Percentiles rank a stretch among this genome's conserved stretches.
phyloP scores from a whole-genome alignment of 2,329 filamentous ascomycete species.

The Cladosporium sp. region DNA sequence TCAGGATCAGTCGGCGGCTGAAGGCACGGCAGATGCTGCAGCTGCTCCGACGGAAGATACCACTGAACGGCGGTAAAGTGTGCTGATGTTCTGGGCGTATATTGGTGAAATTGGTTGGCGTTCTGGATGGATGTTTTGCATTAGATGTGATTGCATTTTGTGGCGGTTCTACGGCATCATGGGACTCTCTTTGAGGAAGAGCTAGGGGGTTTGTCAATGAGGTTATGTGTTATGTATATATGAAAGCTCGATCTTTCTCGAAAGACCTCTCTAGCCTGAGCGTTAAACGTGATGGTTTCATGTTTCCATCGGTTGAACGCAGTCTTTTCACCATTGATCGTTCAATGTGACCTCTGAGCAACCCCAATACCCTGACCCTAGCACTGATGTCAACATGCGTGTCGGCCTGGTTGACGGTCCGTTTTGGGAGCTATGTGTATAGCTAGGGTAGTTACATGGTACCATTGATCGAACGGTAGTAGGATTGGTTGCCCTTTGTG shows the following conservation, averaged over 20 bases:
- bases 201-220: not conserved
- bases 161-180: not conserved
- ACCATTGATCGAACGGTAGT: too few species aligned
- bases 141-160: not conserved
- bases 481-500: not conserved
- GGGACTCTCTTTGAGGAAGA: not conserved
- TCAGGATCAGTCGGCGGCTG: constrained; percentile 28
- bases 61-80: not conserved
- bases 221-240: constrained; percentile 5
- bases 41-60: not conserved
- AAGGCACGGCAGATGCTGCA: not conserved
- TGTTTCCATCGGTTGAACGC: not conserved
- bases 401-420: not conserved
- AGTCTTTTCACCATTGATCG: not conserved
- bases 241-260: not conserved
- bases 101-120: not conserved
- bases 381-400: not conserved
- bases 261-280: not conserved
- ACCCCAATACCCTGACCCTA: not conserved
- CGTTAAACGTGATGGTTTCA: not conserved
- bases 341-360: not conserved
- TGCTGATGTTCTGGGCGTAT: not conserved
- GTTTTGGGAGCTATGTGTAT: not conserved
- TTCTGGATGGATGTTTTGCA: not conserved
- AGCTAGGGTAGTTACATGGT: not conserved